These are phyloP conservation scores for Trichoderma sp. DNA, from an alignment of 2,329 filamentous ascomycete species.

Conservation along the genomic window DNA sequence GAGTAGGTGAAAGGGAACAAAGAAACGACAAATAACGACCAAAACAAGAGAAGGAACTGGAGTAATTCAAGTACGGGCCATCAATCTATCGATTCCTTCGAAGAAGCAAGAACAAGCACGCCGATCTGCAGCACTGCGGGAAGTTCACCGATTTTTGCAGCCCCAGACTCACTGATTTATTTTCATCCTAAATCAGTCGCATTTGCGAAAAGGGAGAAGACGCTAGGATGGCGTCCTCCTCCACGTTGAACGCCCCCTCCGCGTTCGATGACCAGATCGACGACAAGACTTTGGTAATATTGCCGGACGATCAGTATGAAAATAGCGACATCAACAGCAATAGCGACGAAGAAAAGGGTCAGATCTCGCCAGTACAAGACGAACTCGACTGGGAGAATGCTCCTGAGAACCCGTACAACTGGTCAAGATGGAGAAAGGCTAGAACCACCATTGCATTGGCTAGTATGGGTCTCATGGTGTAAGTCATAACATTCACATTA, in stretches of 20 bases:
- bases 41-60: not conserved
- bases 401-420: slow-evolving; percentile 48
- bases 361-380: not conserved
- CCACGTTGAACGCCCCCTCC: not conserved
- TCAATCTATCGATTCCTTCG: not conserved
- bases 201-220: not conserved
- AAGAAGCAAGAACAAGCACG: not conserved
- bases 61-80: not conserved
- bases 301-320: not conserved
- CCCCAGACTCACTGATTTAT: not conserved
- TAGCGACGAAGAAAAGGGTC: slow-evolving; percentile 11
- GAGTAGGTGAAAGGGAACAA: not conserved
- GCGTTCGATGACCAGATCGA: not conserved
- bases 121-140: not conserved
- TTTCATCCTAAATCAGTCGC: not conserved
- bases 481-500: slow-evolving; percentile 20
- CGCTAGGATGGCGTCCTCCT: not conserved
- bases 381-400: slow-evolving; percentile 15
- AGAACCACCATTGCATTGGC: slow-evolving; percentile 38
- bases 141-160: not conserved
- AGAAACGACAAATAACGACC: not conserved
- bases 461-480: slow-evolving; percentile 42
- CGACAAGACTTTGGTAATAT: not conserved
- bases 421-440: slow-evolving; percentile 42
- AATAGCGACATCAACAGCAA: slow-evolving; percentile 13